Base-by-base conservation (phyloP, 1,284 basidiomycete species). In the Exobasidium cylindrosporum region DNA sequence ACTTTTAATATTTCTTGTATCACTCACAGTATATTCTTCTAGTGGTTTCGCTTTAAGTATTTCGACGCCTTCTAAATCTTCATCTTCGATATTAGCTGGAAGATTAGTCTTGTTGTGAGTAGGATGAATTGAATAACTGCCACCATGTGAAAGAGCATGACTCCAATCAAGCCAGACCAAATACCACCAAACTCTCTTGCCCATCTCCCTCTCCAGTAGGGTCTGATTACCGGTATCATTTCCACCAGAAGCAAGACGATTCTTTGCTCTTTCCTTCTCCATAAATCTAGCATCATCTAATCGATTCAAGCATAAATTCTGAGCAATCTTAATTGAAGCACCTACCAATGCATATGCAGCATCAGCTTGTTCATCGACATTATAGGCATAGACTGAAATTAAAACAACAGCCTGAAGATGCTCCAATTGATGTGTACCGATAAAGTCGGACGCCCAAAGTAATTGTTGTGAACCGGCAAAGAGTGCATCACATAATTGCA, bases 171-270 rank as follows among this genome's bases (percentile, higher is more conserved):
- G 70, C 67, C 69, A 68, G 13, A 68, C 66, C 28, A 77, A 60
- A 50, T 74, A 69, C 74, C 76, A 77, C 76, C 76, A 77, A 23
- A 76, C 70, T 13, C 76, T 66, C 26, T 74, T 62, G 10, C 74
- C 70, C 14, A 74, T 67, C 62, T 77, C 74, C 1, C 69, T 61
- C 10, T 58, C 57, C 23, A 58, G 43, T 59, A 67, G n/a, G 64
- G 62, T 47, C 69, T 67, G 55, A 58, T 69, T 23, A 61, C 60
- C 65, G 11, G 43, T 7, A 43, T 30, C 31, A n/a, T 17, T 49
- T 13, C 46, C 57, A 23, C 5, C 53, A 4, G 24, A 30, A 31
- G 29, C 21, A 21, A 50, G 23, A 6, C 23, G n/a, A 26, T 55
- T 55, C 31, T 44, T 55, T 29, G n/a, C 21, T 28, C 53, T 55